Percentiles rank a stretch among this genome's conserved stretches.
Evolutionary conservation across 495 filamentous ascomycete species (phyloP).

Genomic region (Rhypophila decipiens): DNA sequence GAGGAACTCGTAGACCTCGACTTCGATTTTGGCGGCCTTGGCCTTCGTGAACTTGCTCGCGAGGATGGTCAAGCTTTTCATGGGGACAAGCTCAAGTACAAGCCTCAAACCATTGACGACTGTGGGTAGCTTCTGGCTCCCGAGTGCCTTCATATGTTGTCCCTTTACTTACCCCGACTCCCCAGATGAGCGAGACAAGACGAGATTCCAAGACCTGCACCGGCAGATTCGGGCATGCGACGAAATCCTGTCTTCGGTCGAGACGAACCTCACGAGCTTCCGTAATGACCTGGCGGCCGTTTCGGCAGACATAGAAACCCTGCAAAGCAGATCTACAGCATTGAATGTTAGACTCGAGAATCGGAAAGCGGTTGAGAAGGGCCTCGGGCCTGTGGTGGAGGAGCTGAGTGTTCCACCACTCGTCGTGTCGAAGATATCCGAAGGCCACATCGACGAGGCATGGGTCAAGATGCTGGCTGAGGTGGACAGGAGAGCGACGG

Average conservation of each 20-base stretch:
- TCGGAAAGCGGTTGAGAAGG: conserved; percentile 78
- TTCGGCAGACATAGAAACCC: conserved; percentile 87
- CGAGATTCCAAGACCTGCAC: conserved; percentile 88
- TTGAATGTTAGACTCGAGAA: conserved; percentile 87
- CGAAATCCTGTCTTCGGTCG: conserved; percentile 87
- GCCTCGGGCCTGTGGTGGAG: conserved; percentile 84
- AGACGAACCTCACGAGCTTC: conserved; percentile 85
- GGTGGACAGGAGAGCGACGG: conserved; percentile 68
- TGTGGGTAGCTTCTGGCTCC: conserved; percentile 44
- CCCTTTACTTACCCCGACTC: conserved; percentile 23
- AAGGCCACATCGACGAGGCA: conserved; percentile 82
- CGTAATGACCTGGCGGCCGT: conserved; percentile 86
- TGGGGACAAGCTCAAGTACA: conserved; percentile 44
- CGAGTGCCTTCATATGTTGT: conserved; percentile 17
- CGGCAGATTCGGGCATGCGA: conserved; percentile 85
- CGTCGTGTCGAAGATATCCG: conserved; percentile 72
- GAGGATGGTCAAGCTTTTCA: conserved; percentile 34
- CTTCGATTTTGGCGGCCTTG: conserved; percentile 74
- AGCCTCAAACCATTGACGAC: conserved; percentile 66
- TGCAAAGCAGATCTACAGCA: conserved; percentile 78
- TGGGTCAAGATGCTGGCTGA: conserved; percentile 85
- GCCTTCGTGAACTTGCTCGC: conserved; percentile 63
- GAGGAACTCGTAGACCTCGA: conserved; percentile 41
- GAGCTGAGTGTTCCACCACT: conserved; percentile 81
- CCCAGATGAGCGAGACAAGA: conserved; percentile 73